Evolutionary conservation across 441 rosid genomes (phyloP), one percentile per base, ranked within the genome.

Genomic region (Melastoma candidum): DNA sequence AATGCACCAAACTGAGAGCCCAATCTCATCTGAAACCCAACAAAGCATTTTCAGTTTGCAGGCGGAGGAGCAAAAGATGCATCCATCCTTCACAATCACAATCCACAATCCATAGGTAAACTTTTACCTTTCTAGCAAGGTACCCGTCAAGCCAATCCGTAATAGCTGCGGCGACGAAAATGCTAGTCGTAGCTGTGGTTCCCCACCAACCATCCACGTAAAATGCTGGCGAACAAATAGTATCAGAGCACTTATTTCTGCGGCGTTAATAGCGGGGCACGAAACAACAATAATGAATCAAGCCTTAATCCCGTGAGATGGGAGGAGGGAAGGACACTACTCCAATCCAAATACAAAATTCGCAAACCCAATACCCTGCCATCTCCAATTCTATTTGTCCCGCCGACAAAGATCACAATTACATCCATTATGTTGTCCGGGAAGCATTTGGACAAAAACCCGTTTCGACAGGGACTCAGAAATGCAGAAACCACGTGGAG

Each of bases 1-100:
- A 88, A 93, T 13, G 98, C 97, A 74, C 98, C 98, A 77, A 93
- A 88, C 2, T 81, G 82, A 57, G 95, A 80, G 66, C 84, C 86
- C 63, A 79, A 61, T 46, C 74, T 72, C 98, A 92, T 82, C 98
- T 92, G 83, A 68, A 71, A 75, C 1, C 7, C 7, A 6, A 29
- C 5, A 55, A 11, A 48, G 47, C 12, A 32, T n/a, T 29, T 29
- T 29, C 36, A 29, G 36, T 29, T 29, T 6, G 7, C 7, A 29
- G 36, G 5, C 7, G 17, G 39, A 32, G 32, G 22, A 51, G 12
- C 17, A 27, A 24, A 8, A 4, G 25, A 9, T 29, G 45, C 11
- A 51, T 8, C 22, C 22, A 17, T 17, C 13, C 3, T 12, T 51
- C 26, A 32, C 55, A 32, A 51, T 32, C 45, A 51, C 39, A 14